Evolutionary conservation across 352 stramenopile species (phyloP).

Genomic region (Globisporangium polare): DNA sequence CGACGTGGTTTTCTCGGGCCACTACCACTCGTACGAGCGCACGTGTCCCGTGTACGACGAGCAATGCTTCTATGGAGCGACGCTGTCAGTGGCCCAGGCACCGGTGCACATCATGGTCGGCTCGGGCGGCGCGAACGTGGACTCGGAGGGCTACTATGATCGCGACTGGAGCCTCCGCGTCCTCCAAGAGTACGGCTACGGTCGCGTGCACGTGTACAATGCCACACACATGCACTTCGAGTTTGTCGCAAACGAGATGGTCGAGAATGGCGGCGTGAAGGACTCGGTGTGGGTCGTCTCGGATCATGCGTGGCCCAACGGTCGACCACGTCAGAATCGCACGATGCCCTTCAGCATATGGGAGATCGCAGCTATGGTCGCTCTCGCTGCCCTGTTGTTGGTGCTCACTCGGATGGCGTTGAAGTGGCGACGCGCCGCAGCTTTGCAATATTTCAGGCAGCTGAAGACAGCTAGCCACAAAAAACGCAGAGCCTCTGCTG

Average conservation of each 20-base stretch:
- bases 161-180: constrained; percentile 11
- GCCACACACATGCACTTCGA: constrained; percentile 47
- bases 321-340: constrained; percentile 23
- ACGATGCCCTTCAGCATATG: constrained; percentile 1
- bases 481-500: neutral
- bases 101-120: constrained; percentile 56
- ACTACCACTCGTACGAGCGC: constrained; percentile 64
- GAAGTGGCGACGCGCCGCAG: neutral
- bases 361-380: constrained; percentile 6
- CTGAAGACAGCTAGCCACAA: neutral
- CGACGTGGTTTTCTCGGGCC: constrained; percentile 54
- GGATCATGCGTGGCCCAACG: constrained; percentile 42
- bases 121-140: constrained; percentile 34
- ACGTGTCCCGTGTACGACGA: constrained; percentile 54
- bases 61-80: constrained; percentile 25
- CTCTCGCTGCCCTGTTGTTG: neutral
- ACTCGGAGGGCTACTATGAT: constrained; percentile 32
- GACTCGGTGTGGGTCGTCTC: constrained; percentile 33
- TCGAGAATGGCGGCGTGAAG: constrained; percentile 12
- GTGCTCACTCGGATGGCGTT: constrained; percentile 8
- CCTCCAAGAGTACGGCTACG: constrained; percentile 28
- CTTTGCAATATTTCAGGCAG: neutral
- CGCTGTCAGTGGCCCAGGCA: constrained; percentile 25
- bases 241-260: constrained; percentile 32
- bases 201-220: constrained; percentile 58